phyloP scores from a whole-genome alignment of 129 eudicot genomes.

The Silybum marianum region DNA sequence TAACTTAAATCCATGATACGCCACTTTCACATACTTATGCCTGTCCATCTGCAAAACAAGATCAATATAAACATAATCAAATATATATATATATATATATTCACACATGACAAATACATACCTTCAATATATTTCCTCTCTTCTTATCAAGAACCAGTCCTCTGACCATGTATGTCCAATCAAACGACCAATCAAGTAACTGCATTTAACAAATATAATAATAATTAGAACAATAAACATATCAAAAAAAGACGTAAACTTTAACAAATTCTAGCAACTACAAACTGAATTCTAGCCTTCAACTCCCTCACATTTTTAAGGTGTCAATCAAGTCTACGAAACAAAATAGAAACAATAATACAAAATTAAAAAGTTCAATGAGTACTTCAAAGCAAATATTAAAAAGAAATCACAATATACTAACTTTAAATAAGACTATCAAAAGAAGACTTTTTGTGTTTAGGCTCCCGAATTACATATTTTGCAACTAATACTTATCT shows the following conservation, averaged over 20 bases:
- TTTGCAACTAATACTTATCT: conserved; percentile 8
- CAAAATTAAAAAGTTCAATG: not conserved
- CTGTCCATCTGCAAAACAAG: conserved; percentile 75
- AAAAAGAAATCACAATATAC: not conserved
- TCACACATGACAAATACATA: too few relatives aligned
- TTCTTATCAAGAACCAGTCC: conserved; percentile 92
- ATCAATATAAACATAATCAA: not conserved
- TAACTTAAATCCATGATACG: conserved; percentile 91
- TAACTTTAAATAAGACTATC: not conserved
- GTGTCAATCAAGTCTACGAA: not conserved
- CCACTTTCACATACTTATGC: conserved; percentile 97
- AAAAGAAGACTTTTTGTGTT: not conserved
- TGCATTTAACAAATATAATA: conserved; percentile 28
- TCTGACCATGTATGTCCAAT: conserved; percentile 97
- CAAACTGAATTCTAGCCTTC: not conserved
- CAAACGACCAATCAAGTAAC: conserved; percentile 90
- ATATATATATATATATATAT: too few relatives aligned
- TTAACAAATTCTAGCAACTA: not conserved
- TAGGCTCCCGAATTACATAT: not conserved
- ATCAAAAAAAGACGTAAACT: not conserved
- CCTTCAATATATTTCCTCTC: conserved; percentile 98
- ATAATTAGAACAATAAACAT: not conserved
- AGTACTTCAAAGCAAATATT: not conserved
- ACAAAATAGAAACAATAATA: not conserved
- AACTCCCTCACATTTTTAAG: not conserved